Evolutionary conservation across 2,329 filamentous ascomycete species (phyloP).

Genomic region (Nigrospora sphaerica): DNA sequence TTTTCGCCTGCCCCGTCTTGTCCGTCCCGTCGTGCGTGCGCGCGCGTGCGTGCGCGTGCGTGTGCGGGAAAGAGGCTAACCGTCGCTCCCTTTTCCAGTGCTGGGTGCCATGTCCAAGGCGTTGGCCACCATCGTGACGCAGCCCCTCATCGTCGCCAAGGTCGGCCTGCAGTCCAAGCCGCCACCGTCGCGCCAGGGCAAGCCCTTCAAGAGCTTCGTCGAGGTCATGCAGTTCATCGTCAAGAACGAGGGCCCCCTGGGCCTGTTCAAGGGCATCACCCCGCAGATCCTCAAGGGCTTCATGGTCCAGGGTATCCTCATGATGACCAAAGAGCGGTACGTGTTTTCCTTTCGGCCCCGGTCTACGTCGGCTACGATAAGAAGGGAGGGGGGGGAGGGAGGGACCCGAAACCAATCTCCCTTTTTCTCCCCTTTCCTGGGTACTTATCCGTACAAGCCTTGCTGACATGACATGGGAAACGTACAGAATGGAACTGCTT

Average conservation of each 20-base stretch:
- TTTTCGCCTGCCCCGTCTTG: too few relatives aligned
- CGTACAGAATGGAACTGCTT: slow-evolving; percentile 73
- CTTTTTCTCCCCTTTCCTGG: too few relatives aligned
- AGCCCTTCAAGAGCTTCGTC: slow-evolving; percentile 85
- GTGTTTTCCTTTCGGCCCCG: slow-evolving; percentile 11
- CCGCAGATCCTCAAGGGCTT: slow-evolving; percentile 92
- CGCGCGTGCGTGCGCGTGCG: neutral
- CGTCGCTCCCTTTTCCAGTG: slow-evolving; percentile 41
- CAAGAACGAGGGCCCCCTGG: slow-evolving; percentile 72
- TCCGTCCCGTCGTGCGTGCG: neutral
- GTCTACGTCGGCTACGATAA: too few relatives aligned
- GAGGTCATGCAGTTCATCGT: slow-evolving; percentile 96
- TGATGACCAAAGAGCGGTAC: slow-evolving; percentile 98
- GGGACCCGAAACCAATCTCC: neutral
- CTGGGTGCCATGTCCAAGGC: slow-evolving; percentile 91
- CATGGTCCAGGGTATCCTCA: slow-evolving; percentile 87
- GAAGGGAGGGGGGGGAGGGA: too few relatives aligned
- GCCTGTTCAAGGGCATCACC: slow-evolving; percentile 94
- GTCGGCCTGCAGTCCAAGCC: slow-evolving; percentile 93
- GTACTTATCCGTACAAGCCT: neutral
- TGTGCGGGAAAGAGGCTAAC: neutral
- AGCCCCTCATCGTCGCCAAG: slow-evolving; percentile 95
- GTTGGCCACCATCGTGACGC: slow-evolving; percentile 83
- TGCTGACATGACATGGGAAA: neutral
- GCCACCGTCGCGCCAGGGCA: slow-evolving; percentile 74